These are phyloP conservation scores for Umbelopsis sp. DNA, from an alignment of 192 early-diverging fungal species.

Conservation along the genomic window DNA sequence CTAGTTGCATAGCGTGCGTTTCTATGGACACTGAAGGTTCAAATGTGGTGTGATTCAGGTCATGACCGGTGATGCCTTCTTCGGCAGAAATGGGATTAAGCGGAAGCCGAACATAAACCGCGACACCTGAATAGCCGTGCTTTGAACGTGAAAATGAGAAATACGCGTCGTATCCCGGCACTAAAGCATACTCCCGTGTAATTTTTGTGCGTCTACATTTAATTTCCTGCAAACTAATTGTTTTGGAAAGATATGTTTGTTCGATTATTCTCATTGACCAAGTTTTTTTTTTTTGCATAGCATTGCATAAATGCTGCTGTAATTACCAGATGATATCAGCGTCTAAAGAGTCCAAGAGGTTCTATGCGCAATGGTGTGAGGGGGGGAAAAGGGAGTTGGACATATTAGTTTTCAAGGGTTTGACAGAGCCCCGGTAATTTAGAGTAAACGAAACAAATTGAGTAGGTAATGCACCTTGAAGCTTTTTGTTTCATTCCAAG, in stretches of 20 bases:
- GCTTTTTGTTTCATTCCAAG: conserved; percentile 53
- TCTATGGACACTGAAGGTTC: conserved; percentile 15
- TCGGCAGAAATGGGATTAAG: conserved; percentile 61
- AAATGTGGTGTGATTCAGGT: not conserved
- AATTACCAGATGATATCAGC: conserved; percentile 30
- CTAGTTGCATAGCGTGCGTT: conserved; percentile 47
- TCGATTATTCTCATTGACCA: conserved; percentile 10
- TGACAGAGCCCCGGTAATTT: not conserved
- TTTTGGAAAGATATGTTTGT: conserved; percentile 10
- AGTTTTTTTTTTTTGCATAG: conserved; percentile 16
- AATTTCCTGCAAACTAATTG: conserved; percentile 75
- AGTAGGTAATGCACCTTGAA: conserved; percentile 35
- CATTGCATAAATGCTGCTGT: conserved; percentile 4
- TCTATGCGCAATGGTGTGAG: not conserved
- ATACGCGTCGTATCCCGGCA: conserved; percentile 74
- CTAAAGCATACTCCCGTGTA: conserved; percentile 58
- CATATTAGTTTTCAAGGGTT: not conserved
- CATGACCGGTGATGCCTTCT: conserved; percentile 66
- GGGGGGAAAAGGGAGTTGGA: not conserved
- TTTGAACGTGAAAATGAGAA: conserved; percentile 64
- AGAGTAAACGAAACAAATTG: not conserved
- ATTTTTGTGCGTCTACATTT: conserved; percentile 65
- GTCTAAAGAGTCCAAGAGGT: conserved; percentile 21
- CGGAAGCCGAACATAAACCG: conserved; percentile 58
- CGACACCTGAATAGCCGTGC: conserved; percentile 73